Evolutionary conservation across 2,329 filamentous ascomycete genomes (phyloP).

Genomic region (Colletotrichum sublineola): DNA sequence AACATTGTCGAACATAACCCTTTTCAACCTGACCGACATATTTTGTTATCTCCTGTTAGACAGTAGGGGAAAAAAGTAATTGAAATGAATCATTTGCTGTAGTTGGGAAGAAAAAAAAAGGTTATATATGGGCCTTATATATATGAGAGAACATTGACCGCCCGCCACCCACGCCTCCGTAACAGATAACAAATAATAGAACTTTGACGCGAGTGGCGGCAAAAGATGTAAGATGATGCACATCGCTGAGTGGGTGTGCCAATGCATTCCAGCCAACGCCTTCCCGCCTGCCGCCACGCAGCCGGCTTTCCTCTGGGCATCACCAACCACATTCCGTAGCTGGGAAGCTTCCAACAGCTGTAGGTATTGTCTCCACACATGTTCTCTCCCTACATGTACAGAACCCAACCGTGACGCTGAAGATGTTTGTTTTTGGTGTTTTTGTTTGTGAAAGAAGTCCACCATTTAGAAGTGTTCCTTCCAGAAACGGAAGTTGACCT

Average conservation of each 20-base stretch:
- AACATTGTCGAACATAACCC: slow-evolving; percentile 2
- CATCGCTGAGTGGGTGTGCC: slow-evolving; percentile 30
- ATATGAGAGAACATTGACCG: slow-evolving; percentile 37
- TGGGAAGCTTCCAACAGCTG: slow-evolving; percentile 17
- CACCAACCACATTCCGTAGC: background rate
- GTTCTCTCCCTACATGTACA: slow-evolving; percentile 17
- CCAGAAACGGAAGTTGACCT: slow-evolving; percentile 97
- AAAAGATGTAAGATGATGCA: slow-evolving; percentile 39
- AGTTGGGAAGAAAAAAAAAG: slow-evolving; percentile 36
- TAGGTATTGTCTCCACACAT: slow-evolving; percentile 25
- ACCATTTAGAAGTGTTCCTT: slow-evolving; percentile 85
- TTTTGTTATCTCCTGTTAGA: background rate
- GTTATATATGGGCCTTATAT: slow-evolving; percentile 36
- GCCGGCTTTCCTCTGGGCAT: slow-evolving; percentile 15
- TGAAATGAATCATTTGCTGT: slow-evolving; percentile 18
- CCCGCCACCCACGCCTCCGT: slow-evolving; percentile 12
- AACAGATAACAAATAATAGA: slow-evolving; percentile 16
- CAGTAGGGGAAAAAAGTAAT: background rate
- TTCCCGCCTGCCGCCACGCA: slow-evolving; percentile 23
- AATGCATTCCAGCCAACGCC: slow-evolving; percentile 42
- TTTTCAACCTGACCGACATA: background rate
- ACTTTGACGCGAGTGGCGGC: slow-evolving; percentile 25
- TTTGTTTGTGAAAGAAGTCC: background rate
- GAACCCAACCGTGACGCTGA: slow-evolving; percentile 12
- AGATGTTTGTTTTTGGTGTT: slow-evolving; percentile 19